Conservation (phyloP, 2,329 filamentous ascomycete species). For the Cladosporium sphaerospermum region DNA sequence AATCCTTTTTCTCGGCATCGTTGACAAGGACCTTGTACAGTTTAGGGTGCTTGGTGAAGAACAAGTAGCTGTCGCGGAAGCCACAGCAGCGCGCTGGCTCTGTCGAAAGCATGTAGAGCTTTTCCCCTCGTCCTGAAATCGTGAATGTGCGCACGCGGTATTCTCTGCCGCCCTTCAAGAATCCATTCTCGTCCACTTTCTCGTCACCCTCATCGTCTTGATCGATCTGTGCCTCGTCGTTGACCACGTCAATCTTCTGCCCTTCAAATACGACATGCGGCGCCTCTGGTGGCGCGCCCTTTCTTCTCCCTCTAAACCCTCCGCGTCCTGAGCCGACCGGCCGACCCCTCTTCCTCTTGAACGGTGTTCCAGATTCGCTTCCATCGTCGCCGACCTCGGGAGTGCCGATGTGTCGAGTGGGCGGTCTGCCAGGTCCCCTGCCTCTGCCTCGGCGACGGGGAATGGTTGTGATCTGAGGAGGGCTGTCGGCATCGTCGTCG, state of each 20-base stretch:
- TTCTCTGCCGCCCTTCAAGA: slow-evolving; percentile 75
- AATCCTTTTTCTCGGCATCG: slow-evolving; percentile 92
- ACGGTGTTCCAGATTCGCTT: slow-evolving; percentile 44
- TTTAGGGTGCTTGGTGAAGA: slow-evolving; percentile 96
- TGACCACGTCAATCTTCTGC: slow-evolving; percentile 79
- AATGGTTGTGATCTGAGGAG: slow-evolving; percentile 27
- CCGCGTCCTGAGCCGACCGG: slow-evolving; percentile 43
- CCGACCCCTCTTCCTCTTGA: slow-evolving; percentile 44
- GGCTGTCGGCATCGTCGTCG: slow-evolving; percentile 24
- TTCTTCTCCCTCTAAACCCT: slow-evolving; percentile 66
- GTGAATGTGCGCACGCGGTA: slow-evolving; percentile 96
- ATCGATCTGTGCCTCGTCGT: slow-evolving; percentile 86
- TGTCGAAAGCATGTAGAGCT: slow-evolving; percentile 97
- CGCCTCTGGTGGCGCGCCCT: slow-evolving; percentile 66
- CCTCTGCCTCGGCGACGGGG: slow-evolving; percentile 36
- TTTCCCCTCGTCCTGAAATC: slow-evolving; percentile 71
- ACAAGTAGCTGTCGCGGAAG: slow-evolving; percentile 95
- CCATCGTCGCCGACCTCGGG: slow-evolving; percentile 45
- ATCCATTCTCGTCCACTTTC: slow-evolving; percentile 87
- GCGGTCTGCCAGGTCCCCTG: slow-evolving; percentile 14
- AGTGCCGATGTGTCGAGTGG: slow-evolving; percentile 49
- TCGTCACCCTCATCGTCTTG: slow-evolving; percentile 82
- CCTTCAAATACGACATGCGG: slow-evolving; percentile 84
- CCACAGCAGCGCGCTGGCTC: slow-evolving; percentile 94
- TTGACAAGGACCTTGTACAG: slow-evolving; percentile 98